These are phyloP conservation scores for Epicoccum nigrum DNA, from an alignment of 2,329 filamentous ascomycete species.

Conservation along the genomic window DNA sequence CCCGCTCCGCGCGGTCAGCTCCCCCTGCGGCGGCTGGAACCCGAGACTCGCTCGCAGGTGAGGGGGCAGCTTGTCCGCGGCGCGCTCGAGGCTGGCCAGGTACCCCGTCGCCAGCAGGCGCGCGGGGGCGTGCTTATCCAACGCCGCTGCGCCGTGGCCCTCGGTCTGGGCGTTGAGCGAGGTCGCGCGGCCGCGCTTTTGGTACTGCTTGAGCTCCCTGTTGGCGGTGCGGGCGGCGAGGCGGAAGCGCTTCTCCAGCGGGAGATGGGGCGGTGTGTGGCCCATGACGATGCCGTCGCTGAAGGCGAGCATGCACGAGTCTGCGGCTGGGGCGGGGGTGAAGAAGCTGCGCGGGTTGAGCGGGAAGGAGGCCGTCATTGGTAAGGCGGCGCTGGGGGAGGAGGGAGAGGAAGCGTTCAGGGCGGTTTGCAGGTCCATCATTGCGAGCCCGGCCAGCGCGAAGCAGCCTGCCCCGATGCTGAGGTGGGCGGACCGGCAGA, in stretches of 20 bases:
- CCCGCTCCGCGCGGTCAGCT: constrained; percentile 37
- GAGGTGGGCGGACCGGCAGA: constrained; percentile 48
- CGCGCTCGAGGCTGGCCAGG: constrained; percentile 49
- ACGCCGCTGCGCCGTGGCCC: too few relatives aligned
- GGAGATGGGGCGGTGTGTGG: constrained; percentile 45
- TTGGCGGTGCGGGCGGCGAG: constrained; percentile 51
- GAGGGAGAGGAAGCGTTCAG: constrained; percentile 38
- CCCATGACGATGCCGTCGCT: constrained; percentile 55
- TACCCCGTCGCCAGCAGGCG: constrained; percentile 54
- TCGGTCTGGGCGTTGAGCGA: neutral
- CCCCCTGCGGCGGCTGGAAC: constrained; percentile 47
- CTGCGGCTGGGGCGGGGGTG: constrained; percentile 43
- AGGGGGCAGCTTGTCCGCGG: constrained; percentile 40
- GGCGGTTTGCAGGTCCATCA: constrained; percentile 54
- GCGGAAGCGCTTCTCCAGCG: constrained; percentile 47
- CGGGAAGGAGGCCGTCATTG: constrained; percentile 55
- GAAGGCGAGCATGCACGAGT: constrained; percentile 57
- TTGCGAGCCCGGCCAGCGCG: constrained; percentile 53
- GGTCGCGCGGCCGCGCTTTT: constrained; percentile 47
- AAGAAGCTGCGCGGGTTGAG: constrained; percentile 56
- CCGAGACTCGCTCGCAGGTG: constrained; percentile 37
- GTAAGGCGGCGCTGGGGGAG: constrained; percentile 22
- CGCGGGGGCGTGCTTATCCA: constrained; percentile 47
- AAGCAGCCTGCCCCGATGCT: constrained; percentile 55
- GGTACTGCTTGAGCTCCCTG: constrained; percentile 51